Percentiles rank a stretch among this genome's conserved stretches.
phyloP scores from a whole-genome alignment of 345 rosid species.

The sweet orange (Citrus sinensis) region DVS_A1.0 CM039166.1:19007501-19008000 shows the following conservation, averaged over 20 bases:
- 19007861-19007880: background rate
- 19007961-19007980: background rate
- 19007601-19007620: background rate
- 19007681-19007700: slow-evolving; percentile 89
- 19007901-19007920: background rate
- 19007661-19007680: slow-evolving; percentile 86
- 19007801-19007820: background rate
- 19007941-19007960: background rate
- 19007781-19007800: slow-evolving; percentile 58
- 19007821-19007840: background rate
- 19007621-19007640: background rate
- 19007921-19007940: background rate
- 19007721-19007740: slow-evolving; percentile 68
- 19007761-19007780: slow-evolving; percentile 95
- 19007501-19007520: slow-evolving; percentile 75
- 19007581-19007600: background rate
- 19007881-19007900: background rate
- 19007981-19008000: too few relatives aligned
- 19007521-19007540: slow-evolving; percentile 97
- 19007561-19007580: slow-evolving; percentile 39
- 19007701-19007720: slow-evolving; percentile 47
- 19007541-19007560: slow-evolving; percentile 81
- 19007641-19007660: slow-evolving; percentile 38
- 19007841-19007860: background rate
- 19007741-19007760: slow-evolving; percentile 80